Percentiles rank a stretch among this genome's conserved stretches.
These are phyloP conservation scores for Neurospora sp. DNA, from an alignment of 495 filamentous ascomycete species.

Conservation along the genomic window DNA sequence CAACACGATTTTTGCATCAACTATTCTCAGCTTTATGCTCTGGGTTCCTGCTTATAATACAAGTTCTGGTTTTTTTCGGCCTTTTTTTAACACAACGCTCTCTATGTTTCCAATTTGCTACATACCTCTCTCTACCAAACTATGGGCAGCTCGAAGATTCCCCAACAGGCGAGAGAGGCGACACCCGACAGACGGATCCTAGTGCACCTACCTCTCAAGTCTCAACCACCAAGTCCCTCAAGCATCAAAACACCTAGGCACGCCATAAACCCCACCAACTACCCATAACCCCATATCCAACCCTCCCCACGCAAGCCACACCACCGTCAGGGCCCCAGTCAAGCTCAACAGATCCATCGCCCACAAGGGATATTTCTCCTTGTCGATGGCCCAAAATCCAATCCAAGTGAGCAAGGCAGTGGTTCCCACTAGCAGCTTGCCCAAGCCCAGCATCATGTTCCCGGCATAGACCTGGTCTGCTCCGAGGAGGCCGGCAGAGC, in stretches of 20 bases:
- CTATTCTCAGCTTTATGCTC: not conserved
- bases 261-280: constrained; percentile 19
- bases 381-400: not conserved
- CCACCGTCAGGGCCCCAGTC: not conserved
- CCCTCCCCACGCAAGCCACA: not conserved
- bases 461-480: not conserved
- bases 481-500: not conserved
- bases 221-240: not conserved
- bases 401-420: not conserved
- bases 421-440: not conserved
- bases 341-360: not conserved
- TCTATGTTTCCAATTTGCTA: not conserved
- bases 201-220: not conserved
- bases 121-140: not conserved
- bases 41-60: not conserved
- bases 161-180: not conserved
- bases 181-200: not conserved
- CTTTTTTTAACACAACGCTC: not conserved
- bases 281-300: not conserved
- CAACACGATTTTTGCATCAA: not conserved
- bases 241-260: not conserved
- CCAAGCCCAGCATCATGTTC: not conserved
- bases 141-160: not conserved
- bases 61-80: not conserved
- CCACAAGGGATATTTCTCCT: not conserved